phyloP scores from a whole-genome alignment of 331 rosid genomes.

The Saraca asoca region DNA sequence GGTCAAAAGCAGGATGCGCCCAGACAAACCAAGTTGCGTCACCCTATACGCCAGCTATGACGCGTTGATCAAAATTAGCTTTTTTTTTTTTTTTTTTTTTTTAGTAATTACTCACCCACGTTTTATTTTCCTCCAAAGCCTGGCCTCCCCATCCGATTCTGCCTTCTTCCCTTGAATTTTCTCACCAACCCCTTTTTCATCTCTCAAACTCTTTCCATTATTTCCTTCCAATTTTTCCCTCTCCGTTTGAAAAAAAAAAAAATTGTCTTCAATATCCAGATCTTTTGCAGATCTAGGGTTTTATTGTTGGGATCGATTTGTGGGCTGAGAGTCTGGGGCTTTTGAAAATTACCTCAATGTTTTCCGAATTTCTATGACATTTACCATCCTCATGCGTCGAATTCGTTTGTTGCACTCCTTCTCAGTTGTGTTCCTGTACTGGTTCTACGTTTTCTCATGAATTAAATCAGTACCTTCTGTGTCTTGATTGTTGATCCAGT shows the following conservation, averaged over 20 bases:
- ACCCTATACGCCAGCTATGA: too few species aligned
- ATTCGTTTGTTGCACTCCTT: constrained; percentile 83
- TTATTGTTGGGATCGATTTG: constrained; percentile 3
- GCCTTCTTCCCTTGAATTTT: too few species aligned
- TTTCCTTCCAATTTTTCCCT: not conserved
- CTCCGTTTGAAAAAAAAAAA: not conserved
- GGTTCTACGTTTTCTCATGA: constrained; percentile 98
- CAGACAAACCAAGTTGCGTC: too few species aligned
- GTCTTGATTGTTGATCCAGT: not conserved
- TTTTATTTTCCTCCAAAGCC: too few species aligned
- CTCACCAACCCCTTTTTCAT: too few species aligned
- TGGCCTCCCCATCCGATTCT: too few species aligned
- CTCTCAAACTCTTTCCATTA: not conserved
- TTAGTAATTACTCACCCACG: too few species aligned
- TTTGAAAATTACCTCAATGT: constrained; percentile 46
- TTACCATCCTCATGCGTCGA: constrained; percentile 59
- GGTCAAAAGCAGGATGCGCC: too few species aligned
- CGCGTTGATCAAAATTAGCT: too few species aligned
- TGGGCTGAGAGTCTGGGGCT: constrained; percentile 25
- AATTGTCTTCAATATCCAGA: not conserved
- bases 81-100: too few species aligned
- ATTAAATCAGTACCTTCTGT: constrained; percentile 25
- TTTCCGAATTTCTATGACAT: constrained; percentile 53
- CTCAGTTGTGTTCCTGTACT: constrained; percentile 90
- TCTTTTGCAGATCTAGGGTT: constrained; percentile 39